These are phyloP conservation scores for Amphicarpaea edgeworthii DNA, from an alignment of 306 rosid genomes.

Conservation along the genomic window DNA sequence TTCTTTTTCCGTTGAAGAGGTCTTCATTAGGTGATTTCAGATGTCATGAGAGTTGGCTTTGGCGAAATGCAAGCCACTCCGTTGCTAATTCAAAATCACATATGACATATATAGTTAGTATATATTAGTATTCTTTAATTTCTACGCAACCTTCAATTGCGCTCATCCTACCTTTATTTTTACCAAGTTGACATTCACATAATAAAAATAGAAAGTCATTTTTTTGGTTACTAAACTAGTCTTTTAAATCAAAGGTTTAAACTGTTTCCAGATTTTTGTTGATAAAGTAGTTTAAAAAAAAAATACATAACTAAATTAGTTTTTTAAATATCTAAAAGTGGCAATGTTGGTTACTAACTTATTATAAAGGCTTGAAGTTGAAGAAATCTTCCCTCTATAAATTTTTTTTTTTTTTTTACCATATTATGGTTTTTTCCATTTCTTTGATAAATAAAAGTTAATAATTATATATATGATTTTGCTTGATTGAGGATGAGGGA, in stretches of 20 bases:
- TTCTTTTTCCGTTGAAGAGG: constrained; percentile 46
- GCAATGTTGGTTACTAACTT: no score
- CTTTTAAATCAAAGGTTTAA: not conserved
- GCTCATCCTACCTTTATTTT: not conserved
- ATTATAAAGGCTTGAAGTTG: no score
- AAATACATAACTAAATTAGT: no score
- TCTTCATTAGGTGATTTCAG: constrained; percentile 38
- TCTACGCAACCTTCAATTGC: not conserved
- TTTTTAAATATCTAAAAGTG: no score
- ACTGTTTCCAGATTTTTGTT: not conserved
- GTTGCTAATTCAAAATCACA: constrained; percentile 31
- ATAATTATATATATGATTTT: no score
- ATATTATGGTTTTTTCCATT: no score
- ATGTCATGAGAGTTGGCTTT: constrained; percentile 3
- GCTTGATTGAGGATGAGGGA: no score
- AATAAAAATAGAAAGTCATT: not conserved
- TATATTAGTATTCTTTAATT: no score
- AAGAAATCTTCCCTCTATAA: no score
- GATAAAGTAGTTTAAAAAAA: not conserved
- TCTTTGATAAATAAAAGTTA: no score
- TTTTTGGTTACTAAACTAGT: not conserved
- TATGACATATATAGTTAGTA: not conserved
- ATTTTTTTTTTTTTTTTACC: no score
- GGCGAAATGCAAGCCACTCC: constrained; percentile 69
- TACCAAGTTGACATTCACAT: not conserved